Evolutionary conservation across 495 filamentous ascomycete genomes (phyloP).

Genomic region (Clohesyomyces aquaticus): DNA sequence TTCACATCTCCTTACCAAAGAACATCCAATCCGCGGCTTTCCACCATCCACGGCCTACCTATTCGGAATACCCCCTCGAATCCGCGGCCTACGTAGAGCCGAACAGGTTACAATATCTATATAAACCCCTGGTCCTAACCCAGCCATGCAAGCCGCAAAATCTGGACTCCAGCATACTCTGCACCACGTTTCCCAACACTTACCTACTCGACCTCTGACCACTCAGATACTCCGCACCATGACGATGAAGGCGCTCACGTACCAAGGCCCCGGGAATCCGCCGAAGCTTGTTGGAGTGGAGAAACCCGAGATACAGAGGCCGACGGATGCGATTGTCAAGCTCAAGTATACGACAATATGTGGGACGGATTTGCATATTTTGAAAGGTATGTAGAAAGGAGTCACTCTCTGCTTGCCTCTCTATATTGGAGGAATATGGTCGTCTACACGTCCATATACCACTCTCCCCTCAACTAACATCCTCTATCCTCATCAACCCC

Average conservation of each 20-base stretch:
- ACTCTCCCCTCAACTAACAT: too few species aligned
- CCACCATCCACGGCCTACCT: background rate
- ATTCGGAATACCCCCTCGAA: background rate
- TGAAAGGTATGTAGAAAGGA: too few species aligned
- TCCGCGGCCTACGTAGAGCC: too few species aligned
- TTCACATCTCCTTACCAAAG: background rate
- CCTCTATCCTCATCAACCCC: too few species aligned
- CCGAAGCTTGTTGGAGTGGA: constrained; percentile 13
- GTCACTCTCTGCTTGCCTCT: too few species aligned
- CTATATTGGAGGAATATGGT: too few species aligned
- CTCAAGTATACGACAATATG: constrained; percentile 50
- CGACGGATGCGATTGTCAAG: constrained; percentile 41
- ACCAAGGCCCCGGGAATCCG: constrained; percentile 22
- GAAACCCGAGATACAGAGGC: constrained; percentile 16
- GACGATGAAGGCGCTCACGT: constrained; percentile 41
- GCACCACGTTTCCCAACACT: constrained; percentile 7
- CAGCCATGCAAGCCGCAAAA: background rate
- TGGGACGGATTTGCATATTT: constrained; percentile 51
- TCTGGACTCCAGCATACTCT: constrained; percentile 5
- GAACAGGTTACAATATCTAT: background rate
- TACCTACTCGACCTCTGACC: constrained; percentile 12
- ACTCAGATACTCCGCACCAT: constrained; percentile 4
- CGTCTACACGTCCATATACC: too few species aligned
- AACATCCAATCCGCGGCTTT: too few species aligned
- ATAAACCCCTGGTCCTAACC: background rate